Evolutionary conservation across 1,284 basidiomycete species (phyloP), one percentile per base, ranked within the genome.

Genomic region (Vanrija sp.): DNA sequence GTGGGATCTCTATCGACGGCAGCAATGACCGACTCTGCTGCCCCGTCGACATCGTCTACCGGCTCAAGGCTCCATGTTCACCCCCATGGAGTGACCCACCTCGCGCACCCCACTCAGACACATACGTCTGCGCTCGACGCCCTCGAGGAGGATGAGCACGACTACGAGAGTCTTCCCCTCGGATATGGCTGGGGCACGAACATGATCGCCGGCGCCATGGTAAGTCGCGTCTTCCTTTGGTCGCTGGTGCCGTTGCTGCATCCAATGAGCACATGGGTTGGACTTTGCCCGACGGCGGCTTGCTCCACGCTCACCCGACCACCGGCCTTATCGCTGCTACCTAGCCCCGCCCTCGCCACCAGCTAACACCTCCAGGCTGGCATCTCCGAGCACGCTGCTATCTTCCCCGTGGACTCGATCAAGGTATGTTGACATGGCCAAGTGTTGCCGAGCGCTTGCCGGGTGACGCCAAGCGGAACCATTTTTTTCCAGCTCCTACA

Each of bases 341-440:
- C 28, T 28, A 23, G 21, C 40, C n/a, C 18, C n/a, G n/a, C n/a
- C 28, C 25, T 15, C 6, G 15, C 29, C 21, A 48, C 12, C 12
- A 29, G 46, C 29, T 48, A 43, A 46, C 51, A 25, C 51, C 40
- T 44, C 55, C 73, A 94, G 91, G 95, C 96, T 65, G 96, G 96
- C 60, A 98, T 99, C 67, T 93, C 92, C 53, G 96, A 99, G 77
- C 96, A 99, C 78, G 91, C 94, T 25, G 91, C 96, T 73, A 98
- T 99, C 89, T 99, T 91, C 74, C 96, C 96, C 4, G 82, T 98
- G 62, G 96, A 99, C 79, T 93, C 91, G 68, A 96, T 99, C 76
- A 98, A 98, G 82, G 95, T 91, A 57, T 63, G 86, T 34, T 34
- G 34, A 14, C 34, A 34, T 15, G 77, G 10, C 34, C 34, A 8